Conservation (phyloP, 805 yeast species). For the Saturnispora hagleri region DNA sequence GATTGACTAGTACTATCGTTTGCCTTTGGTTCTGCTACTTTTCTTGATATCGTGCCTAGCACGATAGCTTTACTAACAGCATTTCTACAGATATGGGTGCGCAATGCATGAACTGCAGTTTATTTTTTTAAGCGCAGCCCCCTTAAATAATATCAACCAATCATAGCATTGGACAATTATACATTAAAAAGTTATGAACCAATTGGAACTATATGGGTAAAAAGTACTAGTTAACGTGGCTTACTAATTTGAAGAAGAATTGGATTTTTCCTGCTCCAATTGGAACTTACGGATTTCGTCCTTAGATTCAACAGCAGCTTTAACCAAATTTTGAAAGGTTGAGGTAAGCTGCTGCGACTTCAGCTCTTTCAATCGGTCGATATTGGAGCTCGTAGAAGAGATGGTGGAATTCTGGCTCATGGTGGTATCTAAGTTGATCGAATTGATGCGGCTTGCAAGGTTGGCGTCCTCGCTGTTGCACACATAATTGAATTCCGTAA, state of each 20-base stretch:
- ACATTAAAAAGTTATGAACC: not conserved
- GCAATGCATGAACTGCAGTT: not conserved
- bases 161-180: not conserved
- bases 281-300: constrained; percentile 24
- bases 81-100: not conserved
- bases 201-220: not conserved
- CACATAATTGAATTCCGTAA: constrained; percentile 26
- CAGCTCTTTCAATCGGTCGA: not conserved
- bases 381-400: not conserved
- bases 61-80: not conserved
- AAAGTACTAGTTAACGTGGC: not conserved
- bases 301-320: constrained; percentile 25
- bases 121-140: not conserved
- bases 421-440: not conserved
- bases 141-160: not conserved
- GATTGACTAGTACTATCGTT: no score
- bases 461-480: constrained; percentile 34
- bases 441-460: constrained; percentile 25
- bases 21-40: not conserved
- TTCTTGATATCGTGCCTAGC: not conserved
- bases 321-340: constrained; percentile 26
- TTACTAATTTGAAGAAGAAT: no score
- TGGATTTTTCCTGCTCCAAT: constrained; percentile 15
- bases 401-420: not conserved
- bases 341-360: constrained; percentile 23